Base-by-base conservation (phyloP, 2,329 filamentous ascomycete genomes). In the Diaporthe sp. region DNA sequence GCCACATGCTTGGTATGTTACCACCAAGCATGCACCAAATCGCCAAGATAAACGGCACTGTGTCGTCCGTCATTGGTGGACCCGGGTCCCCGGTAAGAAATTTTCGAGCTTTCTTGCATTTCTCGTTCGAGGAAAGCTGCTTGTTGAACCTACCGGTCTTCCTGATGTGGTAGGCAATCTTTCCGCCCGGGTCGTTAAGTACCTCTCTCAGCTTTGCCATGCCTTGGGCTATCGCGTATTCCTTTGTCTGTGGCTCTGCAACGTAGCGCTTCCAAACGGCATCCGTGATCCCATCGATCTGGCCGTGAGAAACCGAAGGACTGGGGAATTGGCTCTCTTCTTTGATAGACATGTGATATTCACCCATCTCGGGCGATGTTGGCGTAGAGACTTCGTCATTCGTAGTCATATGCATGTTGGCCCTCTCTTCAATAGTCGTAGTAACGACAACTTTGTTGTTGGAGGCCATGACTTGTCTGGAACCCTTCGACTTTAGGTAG, bases 161-260 rank as follows among this genome's bases (percentile, higher is more conserved):
- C 28, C 0, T 19, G 5, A 58, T 58, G 28, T 17, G 0, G 15
- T 5, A 0, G 28, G 17, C 31, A 12, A 58, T 58, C 28, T 58
- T 31, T 10, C 22, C 17, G 4, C 5, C 19, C 10, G 55, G 55
- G 55, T 58, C 55, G 6, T 34, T 58, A 6, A 58, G 19, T 0
- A 34, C 2, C 7, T n/a, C 28, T 58, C 31, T 58, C 28, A 58
- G 10, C 3, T 7, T 25, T 22, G 55, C 55, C 8, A 58, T 8
- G 10, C 55, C 55, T 58, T 58, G 55, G 17, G 1, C 22, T 3
- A 5, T 34, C 4, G 55, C 55, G 9, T 34, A 19, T 0, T 34
- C 0, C 22, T 1, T 0, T 0, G 28, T 19, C 5, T 0, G 22
- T 19, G 55, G 55, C 9, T 58, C 4, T 12, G 2, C 7, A 34